A percentile compares a stretch with the other conserved stretches of the same genome.
These are phyloP conservation scores for Penicillium parvum DNA, from an alignment of 495 filamentous ascomycete species.

Conservation along the genomic window DNA sequence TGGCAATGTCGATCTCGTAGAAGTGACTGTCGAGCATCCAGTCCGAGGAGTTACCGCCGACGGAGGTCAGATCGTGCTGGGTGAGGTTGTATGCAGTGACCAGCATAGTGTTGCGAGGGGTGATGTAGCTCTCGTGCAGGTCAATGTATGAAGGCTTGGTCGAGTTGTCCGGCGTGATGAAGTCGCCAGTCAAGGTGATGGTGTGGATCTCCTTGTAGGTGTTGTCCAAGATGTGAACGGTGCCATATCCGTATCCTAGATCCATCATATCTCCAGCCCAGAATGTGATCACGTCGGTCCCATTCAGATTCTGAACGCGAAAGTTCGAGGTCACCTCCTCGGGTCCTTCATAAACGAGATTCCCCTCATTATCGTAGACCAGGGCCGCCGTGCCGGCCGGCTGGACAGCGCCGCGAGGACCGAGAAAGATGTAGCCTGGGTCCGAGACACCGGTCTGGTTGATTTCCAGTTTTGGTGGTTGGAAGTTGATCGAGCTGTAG, in stretches of 20 bases:
- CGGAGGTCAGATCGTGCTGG: constrained; percentile 40
- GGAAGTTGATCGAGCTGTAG: constrained; percentile 23
- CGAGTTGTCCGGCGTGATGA: constrained; percentile 26
- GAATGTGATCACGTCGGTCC: constrained; percentile 33
- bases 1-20: constrained; percentile 39
- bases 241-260: constrained; percentile 31
- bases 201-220: constrained; percentile 38
- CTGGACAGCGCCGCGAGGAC: constrained; percentile 28
- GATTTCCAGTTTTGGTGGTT: constrained; percentile 28
- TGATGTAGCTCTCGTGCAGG: constrained; percentile 47
- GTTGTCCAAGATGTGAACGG: constrained; percentile 35
- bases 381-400: constrained; percentile 27
- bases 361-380: constrained; percentile 32
- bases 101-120: constrained; percentile 45
- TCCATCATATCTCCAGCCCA: constrained; percentile 35
- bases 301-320: constrained; percentile 29
- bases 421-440: constrained; percentile 34
- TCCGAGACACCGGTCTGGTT: constrained; percentile 27
- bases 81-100: constrained; percentile 54
- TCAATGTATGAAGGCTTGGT: constrained; percentile 34
- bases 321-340: constrained; percentile 34
- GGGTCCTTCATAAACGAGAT: constrained; percentile 33
- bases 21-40: constrained; percentile 47
- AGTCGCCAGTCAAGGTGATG: constrained; percentile 24
- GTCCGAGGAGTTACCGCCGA: constrained; percentile 33